Percentiles rank a stretch among this genome's conserved stretches.
phyloP scores from a whole-genome alignment of 2,329 filamentous ascomycete species.

The Paracoccidioides brasiliensis region DNA sequence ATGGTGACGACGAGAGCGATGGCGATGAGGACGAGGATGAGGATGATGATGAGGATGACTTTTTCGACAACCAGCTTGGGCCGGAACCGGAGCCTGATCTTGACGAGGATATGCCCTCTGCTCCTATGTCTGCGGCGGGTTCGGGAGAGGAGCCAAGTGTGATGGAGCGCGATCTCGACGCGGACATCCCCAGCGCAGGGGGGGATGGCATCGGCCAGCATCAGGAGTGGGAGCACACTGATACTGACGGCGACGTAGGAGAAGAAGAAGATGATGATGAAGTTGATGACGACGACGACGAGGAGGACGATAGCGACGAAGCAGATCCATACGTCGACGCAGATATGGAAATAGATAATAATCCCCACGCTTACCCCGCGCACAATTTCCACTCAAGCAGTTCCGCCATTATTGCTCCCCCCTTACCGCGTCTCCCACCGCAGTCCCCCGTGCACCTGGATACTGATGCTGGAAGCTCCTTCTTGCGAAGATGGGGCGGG shows the following conservation, averaged over 20 bases:
- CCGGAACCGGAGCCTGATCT: constrained; percentile 22
- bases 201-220: constrained; percentile 34
- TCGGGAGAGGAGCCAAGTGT: constrained; percentile 31
- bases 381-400: constrained; percentile 6
- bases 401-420: constrained; percentile 13
- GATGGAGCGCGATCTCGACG: constrained; percentile 59
- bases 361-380: neutral
- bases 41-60: constrained; percentile 30
- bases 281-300: constrained; percentile 20
- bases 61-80: constrained; percentile 27
- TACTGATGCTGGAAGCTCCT: constrained; percentile 28
- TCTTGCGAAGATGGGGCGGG: constrained; percentile 28
- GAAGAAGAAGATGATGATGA: constrained; percentile 44
- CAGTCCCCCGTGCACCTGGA: constrained; percentile 16
- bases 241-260: constrained; percentile 37
- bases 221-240: constrained; percentile 61
- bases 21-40: constrained; percentile 26
- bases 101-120: constrained; percentile 23
- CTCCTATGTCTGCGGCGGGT: constrained; percentile 11
- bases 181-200: constrained; percentile 52
- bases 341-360: neutral
- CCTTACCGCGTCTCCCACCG: constrained; percentile 20
- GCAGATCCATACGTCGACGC: constrained; percentile 1
- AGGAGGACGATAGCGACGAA: constrained; percentile 5
- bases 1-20: constrained; percentile 30